Evolutionary conservation across 495 filamentous ascomycete genomes (phyloP).

Genomic region (Hypoxylon fragiforme): DNA sequence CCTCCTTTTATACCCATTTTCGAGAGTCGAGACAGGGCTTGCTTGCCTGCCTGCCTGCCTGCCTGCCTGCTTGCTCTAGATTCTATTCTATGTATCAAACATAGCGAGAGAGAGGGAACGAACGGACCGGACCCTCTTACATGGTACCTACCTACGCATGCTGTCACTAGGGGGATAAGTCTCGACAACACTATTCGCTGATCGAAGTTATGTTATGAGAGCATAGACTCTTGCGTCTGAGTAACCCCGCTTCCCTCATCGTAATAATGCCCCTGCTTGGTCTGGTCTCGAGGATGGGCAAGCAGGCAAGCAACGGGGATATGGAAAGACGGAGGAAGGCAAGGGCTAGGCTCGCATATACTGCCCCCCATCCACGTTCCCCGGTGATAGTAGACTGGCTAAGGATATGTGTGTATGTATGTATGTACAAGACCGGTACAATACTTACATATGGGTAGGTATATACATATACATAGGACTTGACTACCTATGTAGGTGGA

Average conservation of each 20-base stretch:
- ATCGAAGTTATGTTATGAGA: slow-evolving; percentile 26
- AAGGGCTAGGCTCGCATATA: slow-evolving; percentile 16
- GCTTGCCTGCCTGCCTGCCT: no score
- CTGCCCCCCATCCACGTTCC: no score
- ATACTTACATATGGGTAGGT: not conserved
- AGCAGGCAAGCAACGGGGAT: slow-evolving; percentile 12
- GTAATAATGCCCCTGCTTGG: slow-evolving; percentile 34
- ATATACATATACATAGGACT: not conserved
- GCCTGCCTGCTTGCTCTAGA: no score
- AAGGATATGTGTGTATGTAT: no score
- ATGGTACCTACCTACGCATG: no score
- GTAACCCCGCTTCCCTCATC: slow-evolving; percentile 53
- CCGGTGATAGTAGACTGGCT: no score
- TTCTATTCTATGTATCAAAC: no score
- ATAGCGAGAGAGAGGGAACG: no score
- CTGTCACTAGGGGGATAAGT: slow-evolving; percentile 59
- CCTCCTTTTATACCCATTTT: slow-evolving; percentile 36
- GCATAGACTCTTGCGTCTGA: slow-evolving; percentile 9
- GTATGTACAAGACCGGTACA: not conserved
- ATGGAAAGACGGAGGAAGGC: slow-evolving; percentile 39
- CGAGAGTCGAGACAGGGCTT: slow-evolving; percentile 13
- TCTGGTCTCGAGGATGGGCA: slow-evolving; percentile 39
- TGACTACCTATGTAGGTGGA: not conserved
- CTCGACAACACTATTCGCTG: slow-evolving; percentile 51
- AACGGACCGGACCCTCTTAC: no score